phyloP scores from a whole-genome alignment of 2,329 filamentous ascomycete species.

The Corniculantispora saksenae region DNA sequence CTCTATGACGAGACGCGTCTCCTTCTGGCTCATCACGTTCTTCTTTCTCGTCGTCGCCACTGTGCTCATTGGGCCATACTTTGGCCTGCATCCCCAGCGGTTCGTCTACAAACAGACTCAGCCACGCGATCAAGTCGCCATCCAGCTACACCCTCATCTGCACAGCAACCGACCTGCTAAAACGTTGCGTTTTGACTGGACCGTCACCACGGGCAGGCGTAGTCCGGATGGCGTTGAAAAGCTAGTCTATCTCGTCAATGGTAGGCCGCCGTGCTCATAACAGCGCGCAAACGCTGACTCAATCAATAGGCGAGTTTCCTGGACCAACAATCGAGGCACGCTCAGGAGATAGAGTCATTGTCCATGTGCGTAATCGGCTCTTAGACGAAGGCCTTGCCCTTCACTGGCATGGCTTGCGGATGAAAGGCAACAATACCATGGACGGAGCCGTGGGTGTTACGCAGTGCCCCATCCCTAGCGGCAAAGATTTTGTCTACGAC shows the following conservation, averaged over 20 bases:
- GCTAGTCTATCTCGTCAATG: slow-evolving; percentile 20
- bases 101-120: not conserved
- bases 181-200: slow-evolving; percentile 17
- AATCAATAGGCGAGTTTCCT: slow-evolving; percentile 22
- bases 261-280: not conserved
- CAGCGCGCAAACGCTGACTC: not conserved
- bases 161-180: slow-evolving; percentile 1
- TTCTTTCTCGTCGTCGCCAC: not conserved
- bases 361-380: slow-evolving; percentile 68
- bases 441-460: slow-evolving; percentile 49
- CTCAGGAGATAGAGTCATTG: slow-evolving; percentile 54
- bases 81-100: not conserved
- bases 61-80: slow-evolving; percentile 2
- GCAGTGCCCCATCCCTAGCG: slow-evolving; percentile 43
- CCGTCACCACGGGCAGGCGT: slow-evolving; percentile 6
- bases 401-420: slow-evolving; percentile 52
- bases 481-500: slow-evolving; percentile 38
- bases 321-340: slow-evolving; percentile 52
- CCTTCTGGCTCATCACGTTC: not conserved
- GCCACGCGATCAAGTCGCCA: slow-evolving; percentile 8
- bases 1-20: not conserved
- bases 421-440: slow-evolving; percentile 45
- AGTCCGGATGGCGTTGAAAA: slow-evolving; percentile 20
- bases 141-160: slow-evolving; percentile 8
- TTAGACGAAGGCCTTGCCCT: slow-evolving; percentile 44